Conservation (phyloP, 1,139 yeast genomes). For the Candida sp. region DNA sequence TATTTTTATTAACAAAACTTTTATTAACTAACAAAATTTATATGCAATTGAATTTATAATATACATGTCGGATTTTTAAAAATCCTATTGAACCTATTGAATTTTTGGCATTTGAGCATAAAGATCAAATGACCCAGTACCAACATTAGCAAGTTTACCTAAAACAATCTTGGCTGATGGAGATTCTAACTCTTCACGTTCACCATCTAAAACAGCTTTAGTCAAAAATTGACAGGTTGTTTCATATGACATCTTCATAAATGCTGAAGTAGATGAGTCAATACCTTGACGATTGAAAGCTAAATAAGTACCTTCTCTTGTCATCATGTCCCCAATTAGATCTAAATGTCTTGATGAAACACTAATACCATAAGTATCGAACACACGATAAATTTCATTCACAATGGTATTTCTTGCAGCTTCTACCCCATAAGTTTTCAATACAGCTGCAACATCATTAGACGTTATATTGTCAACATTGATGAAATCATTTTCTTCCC, state of each 20-base stretch:
- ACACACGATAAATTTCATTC: slow-evolving; percentile 92
- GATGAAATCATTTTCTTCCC: slow-evolving; percentile 94
- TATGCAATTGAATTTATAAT: slow-evolving; percentile 3
- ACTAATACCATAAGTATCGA: slow-evolving; percentile 93
- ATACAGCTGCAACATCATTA: slow-evolving; percentile 89
- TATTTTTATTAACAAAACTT: background rate
- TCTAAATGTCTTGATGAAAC: slow-evolving; percentile 95
- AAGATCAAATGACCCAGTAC: slow-evolving; percentile 95
- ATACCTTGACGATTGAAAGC: slow-evolving; percentile 99
- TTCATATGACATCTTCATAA: slow-evolving; percentile 99
- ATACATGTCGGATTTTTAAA: background rate
- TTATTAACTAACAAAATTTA: slow-evolving; percentile 1
- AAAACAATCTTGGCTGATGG: slow-evolving; percentile 96
- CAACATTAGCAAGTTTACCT: slow-evolving; percentile 89
- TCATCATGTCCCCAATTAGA: slow-evolving; percentile 98
- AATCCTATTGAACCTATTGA: background rate
- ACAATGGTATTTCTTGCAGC: slow-evolving; percentile 98
- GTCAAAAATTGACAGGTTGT: slow-evolving; percentile 98
- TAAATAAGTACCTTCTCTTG: slow-evolving; percentile 94
- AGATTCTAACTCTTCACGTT: slow-evolving; percentile 80
- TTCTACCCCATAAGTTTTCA: slow-evolving; percentile 94
- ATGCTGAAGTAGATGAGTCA: slow-evolving; percentile 91
- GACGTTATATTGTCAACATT: slow-evolving; percentile 86
- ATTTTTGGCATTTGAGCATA: slow-evolving; percentile 52
- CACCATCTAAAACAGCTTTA: slow-evolving; percentile 92